Base-by-base conservation (phyloP, 2,329 filamentous ascomycete genomes). In the Colletotrichum spinosum region DNA sequence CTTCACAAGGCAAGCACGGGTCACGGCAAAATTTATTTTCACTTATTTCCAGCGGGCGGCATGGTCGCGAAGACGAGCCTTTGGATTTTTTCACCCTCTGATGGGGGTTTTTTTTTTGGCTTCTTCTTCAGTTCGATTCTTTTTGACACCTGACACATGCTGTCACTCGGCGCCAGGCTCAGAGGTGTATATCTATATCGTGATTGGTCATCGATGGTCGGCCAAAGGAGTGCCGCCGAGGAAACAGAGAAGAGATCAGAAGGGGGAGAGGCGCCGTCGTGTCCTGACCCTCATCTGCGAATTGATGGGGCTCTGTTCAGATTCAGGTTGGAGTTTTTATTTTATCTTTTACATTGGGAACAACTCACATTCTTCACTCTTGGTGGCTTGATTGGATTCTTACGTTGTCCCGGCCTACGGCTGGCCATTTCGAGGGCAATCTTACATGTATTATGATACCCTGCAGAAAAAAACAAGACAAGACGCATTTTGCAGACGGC, bases 381-480 rank as follows among this genome's bases (percentile, higher is more conserved):
- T 37, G 41, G 37, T 38, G 41, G 33, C 42, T 33, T 63, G 33
- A 6, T 53, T 52, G n/a, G 44, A 60, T 39, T 60, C 51, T 60
- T 55, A 34, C 46, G 41, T 53, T 48, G 17, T 51, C 25, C 51
- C 37, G 39, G 57, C 35, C 34, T 35, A 65, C 44, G 46, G 62
- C 57, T 46, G 51, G 51, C 51, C 45, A 63, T 35, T 54, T 44
- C 51, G 38, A 54, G 59, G 60, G 54, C 58, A 64, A 62, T 63
- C 59, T 58, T 58, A 44, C 52, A 66, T 64, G 60, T 66, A 66
- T 64, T 17, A 64, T 63, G 63, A 66, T 66, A 66, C 63, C 63
- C 63, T 66, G 63, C 59, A 63, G 63, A 58, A 54, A 66, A 66
- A 50, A 56, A 56, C n/a, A 64, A 66, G 53, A 50, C 42, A 42